Percentiles rank a stretch among this genome's conserved stretches.
Evolutionary conservation across 305 asterid species (phyloP).

Genomic region (Nicotiana rustica): DNA sequence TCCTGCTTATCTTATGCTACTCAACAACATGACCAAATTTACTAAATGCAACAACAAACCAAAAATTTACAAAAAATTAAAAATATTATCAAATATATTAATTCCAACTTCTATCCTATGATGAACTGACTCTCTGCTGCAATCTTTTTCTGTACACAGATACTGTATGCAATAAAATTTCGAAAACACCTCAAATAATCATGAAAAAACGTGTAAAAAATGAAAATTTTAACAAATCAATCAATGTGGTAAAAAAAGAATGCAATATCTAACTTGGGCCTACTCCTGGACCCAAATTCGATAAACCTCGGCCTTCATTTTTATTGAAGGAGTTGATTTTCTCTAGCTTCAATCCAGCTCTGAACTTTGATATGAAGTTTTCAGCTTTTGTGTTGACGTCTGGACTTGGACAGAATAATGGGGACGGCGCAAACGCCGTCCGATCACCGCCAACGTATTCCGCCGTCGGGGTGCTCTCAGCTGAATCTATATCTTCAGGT

Average conservation of each 20-base stretch:
- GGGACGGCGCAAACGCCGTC: conserved; percentile 55
- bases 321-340: conserved; percentile 45
- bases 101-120: background rate
- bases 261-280: conserved; percentile 36
- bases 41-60: background rate
- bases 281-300: conserved; percentile 50
- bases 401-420: conserved; percentile 78
- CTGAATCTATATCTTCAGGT: conserved; percentile 67
- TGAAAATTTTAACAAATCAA: conserved; percentile 18
- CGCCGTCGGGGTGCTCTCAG: conserved; percentile 57
- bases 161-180: background rate
- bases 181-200: conserved; percentile 19
- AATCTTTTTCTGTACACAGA: background rate
- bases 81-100: background rate
- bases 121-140: background rate
- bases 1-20: background rate
- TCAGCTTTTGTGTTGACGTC: conserved; percentile 88
- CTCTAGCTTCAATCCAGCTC: conserved; percentile 54
- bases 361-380: conserved; percentile 49
- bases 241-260: conserved; percentile 24
- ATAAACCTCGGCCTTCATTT: conserved; percentile 45
- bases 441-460: conserved; percentile 42
- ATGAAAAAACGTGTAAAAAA: conserved; percentile 16
- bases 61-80: background rate
- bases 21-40: background rate